Evolutionary conservation across 139 green algal genomes (phyloP).

Genomic region (Chlorella sp.): DNA sequence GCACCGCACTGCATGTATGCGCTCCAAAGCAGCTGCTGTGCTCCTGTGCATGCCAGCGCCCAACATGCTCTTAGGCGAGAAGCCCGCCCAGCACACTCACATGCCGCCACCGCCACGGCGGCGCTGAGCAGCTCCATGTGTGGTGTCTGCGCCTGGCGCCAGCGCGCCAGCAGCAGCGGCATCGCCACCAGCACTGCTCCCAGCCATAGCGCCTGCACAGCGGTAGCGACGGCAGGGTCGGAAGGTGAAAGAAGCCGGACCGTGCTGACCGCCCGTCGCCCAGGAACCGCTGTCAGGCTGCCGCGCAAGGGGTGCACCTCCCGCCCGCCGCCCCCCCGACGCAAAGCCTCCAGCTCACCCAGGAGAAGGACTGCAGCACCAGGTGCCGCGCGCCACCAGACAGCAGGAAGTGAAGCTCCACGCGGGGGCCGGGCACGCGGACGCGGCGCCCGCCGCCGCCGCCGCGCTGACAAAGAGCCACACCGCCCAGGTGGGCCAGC

Average conservation of each 20-base stretch:
- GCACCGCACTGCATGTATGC: no score
- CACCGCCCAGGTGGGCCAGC: not conserved
- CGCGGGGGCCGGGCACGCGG: not conserved
- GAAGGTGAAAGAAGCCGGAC: not conserved
- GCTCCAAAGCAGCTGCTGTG: no score
- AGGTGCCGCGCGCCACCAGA: conserved; percentile 47
- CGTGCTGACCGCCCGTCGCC: no score
- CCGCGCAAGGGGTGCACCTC: no score
- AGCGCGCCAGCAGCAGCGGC: conserved; percentile 26
- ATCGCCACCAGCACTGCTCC: conserved; percentile 36
- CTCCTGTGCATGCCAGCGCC: no score
- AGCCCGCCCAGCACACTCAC: no score
- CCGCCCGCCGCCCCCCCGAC: no score
- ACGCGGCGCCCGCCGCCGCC: not conserved
- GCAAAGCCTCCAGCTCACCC: conserved; percentile 18
- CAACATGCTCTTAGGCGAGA: no score
- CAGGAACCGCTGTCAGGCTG: no score
- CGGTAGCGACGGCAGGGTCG: no score
- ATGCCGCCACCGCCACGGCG: conserved; percentile 40
- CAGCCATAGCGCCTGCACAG: conserved; percentile 40
- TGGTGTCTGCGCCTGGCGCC: not conserved
- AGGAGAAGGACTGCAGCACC: conserved; percentile 57
- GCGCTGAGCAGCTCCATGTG: conserved; percentile 45
- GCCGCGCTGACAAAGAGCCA: not conserved
- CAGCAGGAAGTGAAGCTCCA: conserved; percentile 5